Percentiles rank a stretch among this genome's conserved stretches.
Evolutionary conservation across 176 grass and related monocot genomes (phyloP).

Genomic region (Lolium rigidum): DNA sequence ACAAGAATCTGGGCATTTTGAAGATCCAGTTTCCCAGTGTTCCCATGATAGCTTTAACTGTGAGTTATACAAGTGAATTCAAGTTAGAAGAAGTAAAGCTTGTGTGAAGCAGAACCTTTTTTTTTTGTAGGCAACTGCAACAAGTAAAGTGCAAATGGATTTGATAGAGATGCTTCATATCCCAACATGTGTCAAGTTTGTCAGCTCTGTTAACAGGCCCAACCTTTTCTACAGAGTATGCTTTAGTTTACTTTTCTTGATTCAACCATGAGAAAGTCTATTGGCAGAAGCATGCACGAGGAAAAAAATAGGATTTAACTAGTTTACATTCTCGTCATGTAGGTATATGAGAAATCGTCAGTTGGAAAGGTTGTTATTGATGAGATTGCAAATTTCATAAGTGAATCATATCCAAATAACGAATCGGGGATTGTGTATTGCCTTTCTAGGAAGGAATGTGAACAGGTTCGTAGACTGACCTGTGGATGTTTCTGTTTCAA

Average conservation of each 20-base stretch:
- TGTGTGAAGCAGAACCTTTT: slow-evolving; percentile 22
- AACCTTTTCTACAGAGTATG: slow-evolving; percentile 94
- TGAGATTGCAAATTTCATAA: slow-evolving; percentile 86
- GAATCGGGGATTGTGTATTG: slow-evolving; percentile 98
- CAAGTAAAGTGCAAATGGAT: slow-evolving; percentile 89
- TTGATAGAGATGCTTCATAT: slow-evolving; percentile 98
- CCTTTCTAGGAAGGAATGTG: slow-evolving; percentile 92
- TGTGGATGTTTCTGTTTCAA: slow-evolving; percentile 39
- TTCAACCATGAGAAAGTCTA: slow-evolving; percentile 34
- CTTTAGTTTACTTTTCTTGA: slow-evolving; percentile 13
- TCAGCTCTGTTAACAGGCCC: slow-evolving; percentile 88
- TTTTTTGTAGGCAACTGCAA: slow-evolving; percentile 81
- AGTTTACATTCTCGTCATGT: slow-evolving; percentile 39
- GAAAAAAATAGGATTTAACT: slow-evolving; percentile 3
- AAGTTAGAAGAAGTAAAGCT: slow-evolving; percentile 23
- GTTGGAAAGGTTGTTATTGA: slow-evolving; percentile 85
- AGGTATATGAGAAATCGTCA: slow-evolving; percentile 87
- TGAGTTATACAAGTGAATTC: slow-evolving; percentile 58
- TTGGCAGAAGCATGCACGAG: slow-evolving; percentile 20
- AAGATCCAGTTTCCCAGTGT: slow-evolving; percentile 96
- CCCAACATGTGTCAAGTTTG: slow-evolving; percentile 82
- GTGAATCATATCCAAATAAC: slow-evolving; percentile 74
- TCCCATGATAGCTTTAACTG: slow-evolving; percentile 93
- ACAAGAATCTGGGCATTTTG: slow-evolving; percentile 96
- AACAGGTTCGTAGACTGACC: slow-evolving; percentile 64